These are phyloP conservation scores for Pseudohyphozyma bogoriensis DNA, from an alignment of 768 basidiomycete species.

Conservation along the genomic window DNA sequence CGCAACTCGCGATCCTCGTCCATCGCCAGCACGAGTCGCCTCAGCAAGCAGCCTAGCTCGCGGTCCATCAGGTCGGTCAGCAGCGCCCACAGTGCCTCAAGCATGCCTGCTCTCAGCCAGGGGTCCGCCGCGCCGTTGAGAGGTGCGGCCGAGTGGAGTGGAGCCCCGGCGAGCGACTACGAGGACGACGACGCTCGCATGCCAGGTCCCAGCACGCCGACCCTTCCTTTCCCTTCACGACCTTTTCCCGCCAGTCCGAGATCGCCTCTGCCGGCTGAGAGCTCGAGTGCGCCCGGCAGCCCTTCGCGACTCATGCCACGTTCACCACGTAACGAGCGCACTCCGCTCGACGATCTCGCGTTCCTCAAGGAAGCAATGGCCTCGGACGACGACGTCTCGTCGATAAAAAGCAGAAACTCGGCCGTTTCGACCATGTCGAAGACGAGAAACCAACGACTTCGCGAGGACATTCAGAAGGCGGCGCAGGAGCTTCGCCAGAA, in stretches of 20 bases:
- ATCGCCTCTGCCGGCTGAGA: not conserved
- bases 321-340: constrained; percentile 16
- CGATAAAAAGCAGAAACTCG: constrained; percentile 7
- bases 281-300: too few relatives aligned
- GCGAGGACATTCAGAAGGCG: constrained; percentile 21
- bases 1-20: constrained; percentile 11
- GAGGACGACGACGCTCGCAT: not conserved
- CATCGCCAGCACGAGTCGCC: constrained; percentile 9
- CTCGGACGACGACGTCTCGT: not conserved
- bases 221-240: not conserved
- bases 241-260: not conserved
- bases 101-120: not conserved
- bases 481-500: constrained; percentile 9
- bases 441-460: constrained; percentile 5
- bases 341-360: constrained; percentile 18
- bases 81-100: not conserved
- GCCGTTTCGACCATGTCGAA: not conserved
- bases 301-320: constrained; percentile 19
- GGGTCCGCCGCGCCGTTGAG: not conserved
- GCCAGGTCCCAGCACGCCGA: not conserved
- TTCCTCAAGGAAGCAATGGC: constrained; percentile 21
- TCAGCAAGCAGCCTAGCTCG: constrained; percentile 10
- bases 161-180: not conserved
- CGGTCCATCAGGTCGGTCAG: constrained; percentile 9
- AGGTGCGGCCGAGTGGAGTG: not conserved